Base-by-base conservation (phyloP, 768 basidiomycete genomes). In the Naganishia onofrii region DNA sequence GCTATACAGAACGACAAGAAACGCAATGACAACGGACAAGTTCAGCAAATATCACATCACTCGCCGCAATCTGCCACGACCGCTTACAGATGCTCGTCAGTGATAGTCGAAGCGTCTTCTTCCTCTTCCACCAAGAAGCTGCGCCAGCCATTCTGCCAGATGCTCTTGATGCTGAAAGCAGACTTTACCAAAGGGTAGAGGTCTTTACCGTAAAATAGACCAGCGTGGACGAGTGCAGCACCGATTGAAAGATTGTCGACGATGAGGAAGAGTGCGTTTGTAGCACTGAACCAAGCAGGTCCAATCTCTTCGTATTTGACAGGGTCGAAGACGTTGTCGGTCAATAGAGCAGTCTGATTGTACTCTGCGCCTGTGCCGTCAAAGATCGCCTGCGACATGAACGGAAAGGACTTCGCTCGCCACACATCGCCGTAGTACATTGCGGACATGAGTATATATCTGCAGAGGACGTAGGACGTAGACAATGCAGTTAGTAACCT, bases 341-440 rank as follows among this genome's bases (percentile, higher is more conserved):
- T 82, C 26, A 86, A 74, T 36, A 88, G 83, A 17, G 80, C 78
- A 6, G 75, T 71, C 46, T 86, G 82, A 71, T 86, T 79, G 77
- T 85, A 88, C 0, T 82, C 78, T 21, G 82, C 83, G 67, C 85
- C 86, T 1, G 79, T 81, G 67, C 83, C 83, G 74, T 85, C 84
- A 60, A 80, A 86, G 42, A 74, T 72, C 26, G 69, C 72, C 46
- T 81, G 70, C 68, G 72, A 74, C 72, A 79, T 46, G 83, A 83
- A 57, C 23, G 82, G 72, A 77, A 84, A 82, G 26, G 58, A 66
- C 56, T 71, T 44, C 23, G 73, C 80, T n/a, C 76, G 69, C 80
- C 80, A 81, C 53, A 72, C 54, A 72, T 78, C 74, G 19, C 73
- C 72, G 57, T 75, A 77, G 69, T 76, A 77, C 31, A 76, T 72